A percentile compares a stretch with the other conserved stretches of the same genome.
phyloP scores from a whole-genome alignment of 768 basidiomycete genomes.

The Leccinum truebloodii region DNA sequence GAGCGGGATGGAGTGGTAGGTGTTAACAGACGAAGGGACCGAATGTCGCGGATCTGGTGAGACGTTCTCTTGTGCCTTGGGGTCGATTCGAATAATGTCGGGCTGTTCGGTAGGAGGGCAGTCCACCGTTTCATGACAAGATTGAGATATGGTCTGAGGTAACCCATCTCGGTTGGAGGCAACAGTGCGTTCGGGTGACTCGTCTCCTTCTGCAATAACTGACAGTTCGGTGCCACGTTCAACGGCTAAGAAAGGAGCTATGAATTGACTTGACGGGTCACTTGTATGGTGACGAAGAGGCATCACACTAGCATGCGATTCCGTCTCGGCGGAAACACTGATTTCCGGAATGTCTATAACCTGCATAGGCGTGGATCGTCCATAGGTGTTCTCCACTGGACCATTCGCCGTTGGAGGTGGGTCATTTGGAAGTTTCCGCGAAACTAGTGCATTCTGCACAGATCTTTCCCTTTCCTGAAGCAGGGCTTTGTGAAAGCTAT shows the following conservation, averaged over 20 bases:
- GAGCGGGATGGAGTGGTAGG: slow-evolving; percentile 41
- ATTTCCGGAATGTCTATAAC: slow-evolving; percentile 9
- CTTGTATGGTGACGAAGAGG: slow-evolving; percentile 4
- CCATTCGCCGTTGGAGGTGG: background rate
- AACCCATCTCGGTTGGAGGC: background rate
- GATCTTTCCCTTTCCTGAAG: slow-evolving; percentile 34
- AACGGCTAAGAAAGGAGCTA: slow-evolving; percentile 22
- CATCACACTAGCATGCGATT: background rate
- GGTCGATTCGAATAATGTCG: background rate
- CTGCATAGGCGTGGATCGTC: slow-evolving; percentile 4
- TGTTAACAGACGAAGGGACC: slow-evolving; percentile 33
- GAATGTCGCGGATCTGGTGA: slow-evolving; percentile 19
- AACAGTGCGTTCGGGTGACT: slow-evolving; percentile 44
- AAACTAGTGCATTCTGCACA: slow-evolving; percentile 3
- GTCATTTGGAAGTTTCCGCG: background rate
- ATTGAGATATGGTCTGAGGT: background rate
- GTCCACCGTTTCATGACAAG: background rate
- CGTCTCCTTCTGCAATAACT: slow-evolving; percentile 72
- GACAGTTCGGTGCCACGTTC: slow-evolving; percentile 52
- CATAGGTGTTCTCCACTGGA: background rate
- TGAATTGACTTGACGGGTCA: slow-evolving; percentile 3
- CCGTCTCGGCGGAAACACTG: slow-evolving; percentile 7
- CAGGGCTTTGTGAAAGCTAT: slow-evolving; percentile 49
- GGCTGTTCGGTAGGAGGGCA: background rate
- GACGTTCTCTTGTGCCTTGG: slow-evolving; percentile 8